These are phyloP conservation scores for Phaeosphaeriaceae sp. DNA, from an alignment of 2,329 filamentous ascomycete species.

Conservation along the genomic window DNA sequence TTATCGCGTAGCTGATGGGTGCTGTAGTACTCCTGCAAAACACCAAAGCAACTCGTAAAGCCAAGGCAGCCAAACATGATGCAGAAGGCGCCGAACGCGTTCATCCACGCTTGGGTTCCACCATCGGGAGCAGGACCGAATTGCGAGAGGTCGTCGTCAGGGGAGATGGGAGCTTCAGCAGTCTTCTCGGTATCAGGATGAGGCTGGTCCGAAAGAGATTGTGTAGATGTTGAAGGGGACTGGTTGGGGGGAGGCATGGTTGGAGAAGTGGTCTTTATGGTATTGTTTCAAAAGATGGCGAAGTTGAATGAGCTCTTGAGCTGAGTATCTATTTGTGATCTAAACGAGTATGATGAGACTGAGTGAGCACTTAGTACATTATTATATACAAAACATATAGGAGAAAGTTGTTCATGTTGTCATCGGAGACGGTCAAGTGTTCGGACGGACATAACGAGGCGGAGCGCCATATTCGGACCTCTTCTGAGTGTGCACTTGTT, in stretches of 20 bases:
- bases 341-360: not conserved
- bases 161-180: not conserved
- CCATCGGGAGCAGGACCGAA: constrained; percentile 47
- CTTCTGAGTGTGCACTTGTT: not conserved
- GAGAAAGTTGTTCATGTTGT: not conserved
- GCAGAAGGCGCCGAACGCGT: constrained; percentile 40
- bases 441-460: constrained; percentile 10
- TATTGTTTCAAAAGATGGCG: not conserved
- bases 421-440: constrained; percentile 1
- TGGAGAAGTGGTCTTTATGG: not conserved
- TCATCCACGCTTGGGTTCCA: constrained; percentile 43
- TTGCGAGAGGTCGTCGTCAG: constrained; percentile 4
- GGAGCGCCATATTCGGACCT: not conserved
- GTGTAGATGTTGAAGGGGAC: not conserved
- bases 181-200: not conserved
- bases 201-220: not conserved
- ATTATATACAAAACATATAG: not conserved
- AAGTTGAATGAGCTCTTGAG: not conserved
- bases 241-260: not conserved
- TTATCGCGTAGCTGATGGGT: constrained; percentile 45
- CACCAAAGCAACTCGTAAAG: constrained; percentile 51
- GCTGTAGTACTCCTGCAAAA: constrained; percentile 55
- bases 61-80: constrained; percentile 45
- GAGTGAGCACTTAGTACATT: not conserved
- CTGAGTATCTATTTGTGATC: not conserved